These are phyloP conservation scores for Tricholoma sp. DNA, from an alignment of 768 basidiomycete species.

Conservation along the genomic window DNA sequence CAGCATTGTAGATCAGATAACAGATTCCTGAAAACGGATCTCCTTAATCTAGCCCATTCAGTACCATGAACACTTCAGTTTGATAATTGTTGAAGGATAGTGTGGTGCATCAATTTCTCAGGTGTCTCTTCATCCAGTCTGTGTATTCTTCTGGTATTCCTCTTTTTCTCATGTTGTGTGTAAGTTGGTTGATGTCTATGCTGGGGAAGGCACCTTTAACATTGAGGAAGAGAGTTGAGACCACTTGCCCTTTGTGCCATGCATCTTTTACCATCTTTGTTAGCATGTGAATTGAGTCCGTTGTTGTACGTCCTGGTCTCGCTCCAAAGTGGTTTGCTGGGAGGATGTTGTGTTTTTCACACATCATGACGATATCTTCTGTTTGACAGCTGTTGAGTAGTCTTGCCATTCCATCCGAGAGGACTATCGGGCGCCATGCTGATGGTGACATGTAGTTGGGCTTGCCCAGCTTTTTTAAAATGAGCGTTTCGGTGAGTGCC, in stretches of 20 bases:
- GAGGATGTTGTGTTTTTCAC: neutral
- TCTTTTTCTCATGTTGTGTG: too few relatives aligned
- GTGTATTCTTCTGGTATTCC: neutral
- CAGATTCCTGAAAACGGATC: conserved; percentile 15
- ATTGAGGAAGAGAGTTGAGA: conserved; percentile 21
- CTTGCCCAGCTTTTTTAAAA: neutral
- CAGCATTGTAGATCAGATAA: too few relatives aligned
- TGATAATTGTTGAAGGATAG: neutral
- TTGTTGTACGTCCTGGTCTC: conserved; percentile 22
- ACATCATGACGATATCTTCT: neutral
- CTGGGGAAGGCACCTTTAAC: too few relatives aligned
- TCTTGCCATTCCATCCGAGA: neutral
- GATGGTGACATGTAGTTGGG: neutral
- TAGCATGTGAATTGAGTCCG: conserved; percentile 25
- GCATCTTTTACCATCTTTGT: conserved; percentile 28
- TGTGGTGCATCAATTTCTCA: neutral
- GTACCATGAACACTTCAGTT: neutral
- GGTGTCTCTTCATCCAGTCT: neutral
- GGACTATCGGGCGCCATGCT: neutral
- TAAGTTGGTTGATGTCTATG: too few relatives aligned
- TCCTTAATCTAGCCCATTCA: conserved; percentile 18
- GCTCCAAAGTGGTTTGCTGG: conserved; percentile 22
- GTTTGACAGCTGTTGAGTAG: neutral
- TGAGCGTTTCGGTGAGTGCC: neutral
- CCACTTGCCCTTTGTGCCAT: conserved; percentile 23